Evolutionary conservation across 805 yeast species (phyloP).

Genomic region (Ogataea ganodermae): DNA sequence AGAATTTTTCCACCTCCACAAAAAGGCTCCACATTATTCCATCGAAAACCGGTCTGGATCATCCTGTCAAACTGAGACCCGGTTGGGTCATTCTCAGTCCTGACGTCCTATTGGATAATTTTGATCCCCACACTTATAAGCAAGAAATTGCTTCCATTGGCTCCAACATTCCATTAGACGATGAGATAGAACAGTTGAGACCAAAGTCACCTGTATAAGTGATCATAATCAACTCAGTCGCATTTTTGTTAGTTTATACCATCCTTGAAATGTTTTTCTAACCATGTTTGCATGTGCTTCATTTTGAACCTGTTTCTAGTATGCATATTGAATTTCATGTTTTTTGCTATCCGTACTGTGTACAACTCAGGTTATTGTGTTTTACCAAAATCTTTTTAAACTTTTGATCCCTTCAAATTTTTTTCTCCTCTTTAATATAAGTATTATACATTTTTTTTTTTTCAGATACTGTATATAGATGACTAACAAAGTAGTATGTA

Average conservation of each 20-base stretch:
- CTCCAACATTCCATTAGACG: constrained; percentile 61
- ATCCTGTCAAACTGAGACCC: constrained; percentile 64
- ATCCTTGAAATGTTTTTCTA: neutral
- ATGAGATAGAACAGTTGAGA: constrained; percentile 76
- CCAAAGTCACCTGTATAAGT: constrained; percentile 71
- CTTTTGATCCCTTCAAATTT: too few species aligned
- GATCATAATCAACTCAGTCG: neutral
- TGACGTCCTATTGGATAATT: constrained; percentile 74
- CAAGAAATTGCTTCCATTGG: constrained; percentile 47
- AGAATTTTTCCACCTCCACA: constrained; percentile 82
- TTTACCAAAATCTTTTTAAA: too few species aligned
- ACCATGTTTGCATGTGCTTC: constrained; percentile 3
- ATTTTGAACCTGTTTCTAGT: neutral
- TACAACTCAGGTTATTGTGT: neutral
- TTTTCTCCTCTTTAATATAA: too few species aligned
- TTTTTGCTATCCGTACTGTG: neutral
- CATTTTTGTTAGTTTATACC: neutral
- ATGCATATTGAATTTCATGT: neutral
- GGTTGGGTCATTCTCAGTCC: constrained; percentile 95
- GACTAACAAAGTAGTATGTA: constrained; percentile 6
- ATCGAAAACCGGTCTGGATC: constrained; percentile 61
- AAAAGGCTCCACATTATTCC: constrained; percentile 87
- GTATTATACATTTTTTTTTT: too few species aligned
- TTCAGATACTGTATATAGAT: constrained; percentile 7
- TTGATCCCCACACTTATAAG: constrained; percentile 49